These are phyloP conservation scores for Alternaria arborescens DNA, from an alignment of 2,329 filamentous ascomycete genomes.

Conservation along the genomic window DNA sequence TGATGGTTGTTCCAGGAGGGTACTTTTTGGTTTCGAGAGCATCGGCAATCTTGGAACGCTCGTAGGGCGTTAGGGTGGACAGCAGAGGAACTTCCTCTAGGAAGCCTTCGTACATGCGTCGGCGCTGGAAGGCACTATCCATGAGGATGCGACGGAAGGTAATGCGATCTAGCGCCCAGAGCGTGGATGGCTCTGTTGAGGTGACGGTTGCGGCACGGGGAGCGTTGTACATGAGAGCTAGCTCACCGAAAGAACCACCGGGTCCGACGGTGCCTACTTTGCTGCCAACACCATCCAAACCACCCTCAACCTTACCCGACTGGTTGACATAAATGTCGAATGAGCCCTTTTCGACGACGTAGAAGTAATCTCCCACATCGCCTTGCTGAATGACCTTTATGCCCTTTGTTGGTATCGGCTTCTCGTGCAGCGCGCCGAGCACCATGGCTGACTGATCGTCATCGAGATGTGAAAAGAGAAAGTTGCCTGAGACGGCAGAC, in stretches of 20 bases:
- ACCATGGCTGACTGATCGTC: conserved; percentile 91
- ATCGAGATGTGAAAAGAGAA: conserved; percentile 92
- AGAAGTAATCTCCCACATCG: conserved; percentile 96
- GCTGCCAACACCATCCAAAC: conserved; percentile 80
- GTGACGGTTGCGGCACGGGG: conserved; percentile 94
- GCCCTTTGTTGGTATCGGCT: conserved; percentile 91
- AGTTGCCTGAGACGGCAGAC: conserved; percentile 85
- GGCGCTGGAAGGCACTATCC: conserved; percentile 95
- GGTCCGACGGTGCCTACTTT: conserved; percentile 84
- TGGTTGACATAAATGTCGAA: conserved; percentile 93
- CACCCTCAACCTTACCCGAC: conserved; percentile 78
- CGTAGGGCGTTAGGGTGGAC: conserved; percentile 83
- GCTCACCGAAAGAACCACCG: conserved; percentile 93
- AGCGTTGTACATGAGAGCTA: conserved; percentile 98
- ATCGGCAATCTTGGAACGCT: conserved; percentile 96
- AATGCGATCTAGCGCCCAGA: conserved; percentile 94
- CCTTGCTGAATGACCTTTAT: conserved; percentile 94
- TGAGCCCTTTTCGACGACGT: conserved; percentile 88
- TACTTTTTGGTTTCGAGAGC: conserved; percentile 92
- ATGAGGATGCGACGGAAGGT: conserved; percentile 98
- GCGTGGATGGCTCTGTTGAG: conserved; percentile 80
- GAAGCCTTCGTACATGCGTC: conserved; percentile 97
- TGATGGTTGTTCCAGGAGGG: conserved; percentile 80
- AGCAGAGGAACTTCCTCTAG: conserved; percentile 92
- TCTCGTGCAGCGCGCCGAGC: conserved; percentile 89